Evolutionary conservation across 2,329 filamentous ascomycete genomes (phyloP).

Genomic region (Stachybotrys chlorohalonatus): DNA sequence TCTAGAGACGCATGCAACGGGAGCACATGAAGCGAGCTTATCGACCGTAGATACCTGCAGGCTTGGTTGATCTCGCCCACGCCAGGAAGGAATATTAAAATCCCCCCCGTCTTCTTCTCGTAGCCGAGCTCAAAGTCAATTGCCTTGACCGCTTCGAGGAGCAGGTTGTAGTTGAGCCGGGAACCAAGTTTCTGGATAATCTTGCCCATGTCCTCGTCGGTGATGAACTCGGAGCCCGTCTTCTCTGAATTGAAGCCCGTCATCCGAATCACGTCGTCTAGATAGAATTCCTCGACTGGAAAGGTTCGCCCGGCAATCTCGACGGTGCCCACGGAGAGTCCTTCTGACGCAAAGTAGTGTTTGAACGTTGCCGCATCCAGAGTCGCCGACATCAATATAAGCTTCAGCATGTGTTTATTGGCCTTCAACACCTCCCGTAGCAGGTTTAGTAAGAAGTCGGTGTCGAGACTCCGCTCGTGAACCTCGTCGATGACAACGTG

Average conservation of each 20-base stretch:
- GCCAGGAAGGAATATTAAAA: constrained; percentile 92
- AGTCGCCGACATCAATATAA: constrained; percentile 94
- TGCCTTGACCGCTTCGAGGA: constrained; percentile 67
- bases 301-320: constrained; percentile 85
- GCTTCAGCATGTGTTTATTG: constrained; percentile 71
- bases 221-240: constrained; percentile 33
- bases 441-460: constrained; percentile 84
- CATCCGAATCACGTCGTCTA: constrained; percentile 77
- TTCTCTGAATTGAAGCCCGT: constrained; percentile 59
- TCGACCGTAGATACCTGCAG: constrained; percentile 55
- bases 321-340: constrained; percentile 63
- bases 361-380: constrained; percentile 81
- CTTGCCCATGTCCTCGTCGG: constrained; percentile 54
- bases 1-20: constrained; percentile 89
- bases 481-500: constrained; percentile 96
- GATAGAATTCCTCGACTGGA: constrained; percentile 80
- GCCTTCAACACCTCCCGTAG: constrained; percentile 70
- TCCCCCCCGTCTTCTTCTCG: constrained; percentile 63
- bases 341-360: constrained; percentile 67
- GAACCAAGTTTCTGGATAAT: constrained; percentile 65
- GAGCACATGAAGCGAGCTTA: constrained; percentile 61
- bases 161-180: constrained; percentile 85
- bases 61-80: constrained; percentile 84
- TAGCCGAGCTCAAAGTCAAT: constrained; percentile 69
- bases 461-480: constrained; percentile 89